phyloP scores from a whole-genome alignment of 371 early-diverging fungal genomes.

The Entomophthora muscae region DNA sequence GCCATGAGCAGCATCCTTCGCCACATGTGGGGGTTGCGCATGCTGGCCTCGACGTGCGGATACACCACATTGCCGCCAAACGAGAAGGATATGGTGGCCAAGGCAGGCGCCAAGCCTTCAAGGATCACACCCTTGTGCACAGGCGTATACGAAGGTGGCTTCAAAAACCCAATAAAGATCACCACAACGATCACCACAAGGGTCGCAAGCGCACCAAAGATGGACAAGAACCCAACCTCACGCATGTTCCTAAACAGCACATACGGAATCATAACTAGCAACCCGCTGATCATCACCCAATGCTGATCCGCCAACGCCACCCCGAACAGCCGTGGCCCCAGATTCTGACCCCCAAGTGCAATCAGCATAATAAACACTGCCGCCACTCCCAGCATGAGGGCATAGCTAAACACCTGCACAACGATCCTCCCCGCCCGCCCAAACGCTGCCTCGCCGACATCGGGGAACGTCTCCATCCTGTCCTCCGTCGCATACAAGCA shows the following conservation, averaged over 20 bases:
- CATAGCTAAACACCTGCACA: constrained; percentile 29
- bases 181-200: constrained; percentile 22
- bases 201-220: constrained; percentile 31
- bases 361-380: constrained; percentile 32
- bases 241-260: neutral
- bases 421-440: constrained; percentile 16
- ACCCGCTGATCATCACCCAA: neutral
- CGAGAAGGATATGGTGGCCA: constrained; percentile 50
- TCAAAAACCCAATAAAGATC: constrained; percentile 18
- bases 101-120: constrained; percentile 7
- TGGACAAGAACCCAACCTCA: constrained; percentile 15
- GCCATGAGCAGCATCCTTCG: constrained; percentile 42
- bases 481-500: constrained; percentile 8
- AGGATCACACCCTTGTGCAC: neutral
- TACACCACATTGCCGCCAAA: constrained; percentile 68
- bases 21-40: constrained; percentile 60
- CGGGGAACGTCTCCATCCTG: constrained; percentile 13
- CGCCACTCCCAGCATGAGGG: constrained; percentile 34
- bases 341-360: constrained; percentile 16
- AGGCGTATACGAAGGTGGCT: constrained; percentile 10
- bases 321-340: too few relatives aligned
- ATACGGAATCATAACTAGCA: neutral
- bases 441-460: constrained; percentile 20
- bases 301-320: neutral
- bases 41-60: constrained; percentile 70